Evolutionary conservation across 176 grass and related monocot genomes (phyloP).

Genomic region (Bolboschoenus planiculmis): DNA sequence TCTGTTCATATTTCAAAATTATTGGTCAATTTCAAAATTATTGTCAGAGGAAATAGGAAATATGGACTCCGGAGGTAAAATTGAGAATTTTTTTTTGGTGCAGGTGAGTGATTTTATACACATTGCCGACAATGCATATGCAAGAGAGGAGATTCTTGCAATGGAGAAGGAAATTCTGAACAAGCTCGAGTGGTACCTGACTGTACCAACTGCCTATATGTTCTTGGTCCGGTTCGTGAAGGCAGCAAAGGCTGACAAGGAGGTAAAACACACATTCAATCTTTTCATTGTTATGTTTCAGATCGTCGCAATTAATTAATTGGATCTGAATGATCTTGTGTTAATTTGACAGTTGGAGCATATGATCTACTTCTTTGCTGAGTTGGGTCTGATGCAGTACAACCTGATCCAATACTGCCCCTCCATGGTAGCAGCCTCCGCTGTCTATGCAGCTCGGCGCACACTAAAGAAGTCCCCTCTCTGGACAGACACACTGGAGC

Average conservation of each 20-base stretch:
- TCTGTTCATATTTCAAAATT: background rate
- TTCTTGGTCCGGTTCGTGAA: slow-evolving; percentile 83
- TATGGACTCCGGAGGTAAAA: background rate
- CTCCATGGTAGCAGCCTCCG: slow-evolving; percentile 70
- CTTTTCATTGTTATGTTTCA: slow-evolving; percentile 1
- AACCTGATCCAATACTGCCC: slow-evolving; percentile 39
- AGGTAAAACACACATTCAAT: slow-evolving; percentile 38
- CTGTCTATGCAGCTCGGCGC: slow-evolving; percentile 70
- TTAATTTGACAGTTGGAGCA: slow-evolving; percentile 62
- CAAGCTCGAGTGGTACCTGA: slow-evolving; percentile 88
- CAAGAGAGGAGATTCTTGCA: slow-evolving; percentile 62
- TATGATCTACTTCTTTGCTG: slow-evolving; percentile 88
- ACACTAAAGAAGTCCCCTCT: slow-evolving; percentile 64
- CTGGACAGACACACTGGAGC: slow-evolving; percentile 78
- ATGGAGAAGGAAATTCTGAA: slow-evolving; percentile 91
- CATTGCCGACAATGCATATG: slow-evolving; percentile 78
- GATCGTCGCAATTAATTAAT: background rate
- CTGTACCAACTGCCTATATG: slow-evolving; percentile 70
- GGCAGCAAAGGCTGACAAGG: slow-evolving; percentile 48
- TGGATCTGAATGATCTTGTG: background rate
- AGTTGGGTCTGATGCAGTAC: slow-evolving; percentile 76
- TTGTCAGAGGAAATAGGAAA: no score
- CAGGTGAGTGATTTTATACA: slow-evolving; percentile 91
- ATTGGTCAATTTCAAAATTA: background rate
- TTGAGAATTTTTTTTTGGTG: background rate